phyloP scores from a whole-genome alignment of 2,329 filamentous ascomycete species.

The Aspergillus terreus region DNA sequence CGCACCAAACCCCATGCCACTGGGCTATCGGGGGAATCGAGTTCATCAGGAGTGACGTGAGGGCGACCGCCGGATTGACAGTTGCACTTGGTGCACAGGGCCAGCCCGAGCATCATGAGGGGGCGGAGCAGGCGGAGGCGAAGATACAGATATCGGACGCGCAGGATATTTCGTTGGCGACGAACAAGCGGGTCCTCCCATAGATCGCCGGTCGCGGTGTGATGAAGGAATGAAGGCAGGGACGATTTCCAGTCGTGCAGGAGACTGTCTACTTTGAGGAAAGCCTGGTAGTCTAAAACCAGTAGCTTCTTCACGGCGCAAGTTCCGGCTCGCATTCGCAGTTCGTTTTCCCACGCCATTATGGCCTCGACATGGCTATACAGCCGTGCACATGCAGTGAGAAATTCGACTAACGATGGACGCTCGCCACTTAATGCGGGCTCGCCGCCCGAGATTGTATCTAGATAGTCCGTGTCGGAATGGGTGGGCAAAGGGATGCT shows the following conservation, averaged over 20 bases:
- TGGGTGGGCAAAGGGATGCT: conserved; percentile 20
- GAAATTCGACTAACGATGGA: conserved; percentile 23
- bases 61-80: conserved; percentile 4
- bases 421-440: conserved; percentile 9
- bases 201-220: background rate
- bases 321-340: conserved; percentile 10
- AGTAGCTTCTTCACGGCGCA: conserved; percentile 20
- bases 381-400: conserved; percentile 17
- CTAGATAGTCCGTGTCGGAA: conserved; percentile 23
- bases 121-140: conserved; percentile 17
- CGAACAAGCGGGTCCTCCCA: conserved; percentile 16
- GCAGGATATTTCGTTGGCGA: conserved; percentile 22
- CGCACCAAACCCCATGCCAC: conserved; percentile 8
- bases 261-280: conserved; percentile 16
- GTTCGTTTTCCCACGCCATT: conserved; percentile 17
- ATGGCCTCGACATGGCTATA: conserved; percentile 21
- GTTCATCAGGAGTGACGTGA: conserved; percentile 2
- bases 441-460: conserved; percentile 13
- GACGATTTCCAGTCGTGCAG: conserved; percentile 22
- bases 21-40: conserved; percentile 5
- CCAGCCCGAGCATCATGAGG: conserved; percentile 8
- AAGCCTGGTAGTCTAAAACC: conserved; percentile 13
- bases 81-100: conserved; percentile 7
- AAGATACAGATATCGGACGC: conserved; percentile 21
- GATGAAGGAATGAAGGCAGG: conserved; percentile 18